Percentiles rank a stretch among this genome's conserved stretches.
Evolutionary conservation across 345 rosid genomes (phyloP).

Genomic region (Bruguiera sexangula): DNA sequence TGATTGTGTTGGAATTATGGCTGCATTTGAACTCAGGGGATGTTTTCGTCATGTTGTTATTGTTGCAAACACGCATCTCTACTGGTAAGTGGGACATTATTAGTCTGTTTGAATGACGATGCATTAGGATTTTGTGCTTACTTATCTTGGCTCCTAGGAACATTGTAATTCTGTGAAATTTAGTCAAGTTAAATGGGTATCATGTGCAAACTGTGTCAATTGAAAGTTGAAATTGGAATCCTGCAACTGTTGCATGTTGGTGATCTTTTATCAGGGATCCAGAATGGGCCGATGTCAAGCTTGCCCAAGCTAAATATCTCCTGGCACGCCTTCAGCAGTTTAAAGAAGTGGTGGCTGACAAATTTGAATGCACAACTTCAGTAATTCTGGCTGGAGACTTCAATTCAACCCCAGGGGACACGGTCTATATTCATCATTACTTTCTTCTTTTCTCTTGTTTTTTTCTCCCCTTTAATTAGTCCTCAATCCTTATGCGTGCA

Average conservation of each 20-base stretch:
- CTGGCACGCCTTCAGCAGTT: constrained; percentile 61
- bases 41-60: constrained; percentile 51
- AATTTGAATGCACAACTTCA: constrained; percentile 59
- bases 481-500: no score
- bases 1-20: constrained; percentile 88
- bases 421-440: constrained; percentile 34
- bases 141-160: constrained; percentile 10
- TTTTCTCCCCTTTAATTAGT: not conserved
- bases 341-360: constrained; percentile 47
- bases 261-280: constrained; percentile 67
- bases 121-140: not conserved
- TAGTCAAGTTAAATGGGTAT: no score
- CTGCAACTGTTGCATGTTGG: not conserved
- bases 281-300: constrained; percentile 85
- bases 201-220: no score
- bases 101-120: not conserved
- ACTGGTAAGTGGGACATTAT: constrained; percentile 53
- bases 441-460: not conserved
- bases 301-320: constrained; percentile 89
- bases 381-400: constrained; percentile 82
- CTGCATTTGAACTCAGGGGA: constrained; percentile 74
- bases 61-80: constrained; percentile 84
- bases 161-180: not conserved
- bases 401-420: constrained; percentile 83
- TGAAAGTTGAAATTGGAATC: no score